Base-by-base conservation (phyloP, 179 eudicot genomes). In the Silene noctiflora region DNA sequence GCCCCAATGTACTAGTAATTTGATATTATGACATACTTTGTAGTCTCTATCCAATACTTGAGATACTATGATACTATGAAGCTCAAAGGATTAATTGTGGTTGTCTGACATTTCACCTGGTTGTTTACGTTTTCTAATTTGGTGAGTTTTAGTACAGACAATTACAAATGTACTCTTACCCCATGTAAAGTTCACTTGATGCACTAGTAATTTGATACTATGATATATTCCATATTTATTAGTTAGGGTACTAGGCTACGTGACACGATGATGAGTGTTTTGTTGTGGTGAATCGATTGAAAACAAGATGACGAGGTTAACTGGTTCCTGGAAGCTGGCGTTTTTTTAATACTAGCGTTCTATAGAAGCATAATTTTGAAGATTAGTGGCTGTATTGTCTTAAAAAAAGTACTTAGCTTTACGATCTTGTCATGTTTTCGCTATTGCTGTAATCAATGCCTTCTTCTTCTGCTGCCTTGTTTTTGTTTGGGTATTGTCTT, bases 241-340 rank as follows among this genome's bases (percentile, higher is more conserved):
- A 14, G 61, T 35, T 74, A 74, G 77, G 65, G 61, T 71, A 25
- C 46, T 46, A 72, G 77, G 33, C 75, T 68, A 25, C 69, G 25
- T 39, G 75, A 79, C 69, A 69, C 39, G 46, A 42, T 35, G 46
- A 42, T 24, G 74, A 69, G 46, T 79, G 78, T n/a, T 75, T 42
- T 42, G 58, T 74, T 44, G 68, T 59, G 74, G 77, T 74, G 82
- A 79, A 61, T 60, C 29, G 25, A 73, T 29, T 77, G 68, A 35
- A 74, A 79, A 44, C 78, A 79, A 39, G 82, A 74, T 79, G 82
- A 74, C 5, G 78, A 79, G 77, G 82, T 79, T 33, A 60, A 48
- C 21, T 67, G 66, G 11, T 69, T 24, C 66, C 4, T 22, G 27
- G 22, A 60, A 29, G 25, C 53, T 20, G 31, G 2, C 17, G 6